Evolutionary conservation across 2,329 filamentous ascomycete species (phyloP).

Genomic region (Phyllosticta citribraziliensis): DNA sequence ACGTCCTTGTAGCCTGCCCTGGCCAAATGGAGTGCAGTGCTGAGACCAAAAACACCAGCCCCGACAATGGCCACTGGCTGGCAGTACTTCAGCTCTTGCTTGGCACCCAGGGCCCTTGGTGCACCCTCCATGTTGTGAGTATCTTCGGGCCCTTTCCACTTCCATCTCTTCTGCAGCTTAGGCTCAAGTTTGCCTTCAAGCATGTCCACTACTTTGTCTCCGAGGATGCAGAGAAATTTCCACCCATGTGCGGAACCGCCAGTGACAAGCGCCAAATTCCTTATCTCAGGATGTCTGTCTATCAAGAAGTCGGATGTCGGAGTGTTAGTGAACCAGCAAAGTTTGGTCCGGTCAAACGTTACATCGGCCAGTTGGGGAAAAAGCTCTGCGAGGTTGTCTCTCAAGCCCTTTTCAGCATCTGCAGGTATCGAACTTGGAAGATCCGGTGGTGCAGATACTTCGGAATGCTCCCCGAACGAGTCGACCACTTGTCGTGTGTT

Average conservation of each 20-base stretch:
- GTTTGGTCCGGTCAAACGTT: conserved; percentile 37
- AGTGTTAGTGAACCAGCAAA: conserved; percentile 50
- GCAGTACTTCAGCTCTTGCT: conserved; percentile 8
- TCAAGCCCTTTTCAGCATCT: conserved; percentile 1
- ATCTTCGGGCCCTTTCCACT: conserved; percentile 3
- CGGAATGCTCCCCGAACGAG: neutral
- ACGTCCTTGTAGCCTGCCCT: conserved; percentile 18
- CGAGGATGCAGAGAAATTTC: conserved; percentile 51
- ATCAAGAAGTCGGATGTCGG: conserved; percentile 47
- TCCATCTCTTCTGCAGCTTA: conserved; percentile 7
- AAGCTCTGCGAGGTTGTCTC: conserved; percentile 6
- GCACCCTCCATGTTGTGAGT: conserved; percentile 10
- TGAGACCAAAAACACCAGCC: conserved; percentile 28
- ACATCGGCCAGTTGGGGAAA: conserved; percentile 21
- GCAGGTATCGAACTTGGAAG: conserved; percentile 6
- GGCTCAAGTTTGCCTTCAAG: conserved; percentile 5
- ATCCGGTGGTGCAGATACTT: conserved; percentile 3
- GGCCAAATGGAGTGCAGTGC: conserved; percentile 30
- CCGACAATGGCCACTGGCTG: conserved; percentile 20
- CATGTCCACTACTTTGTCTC: conserved; percentile 42
- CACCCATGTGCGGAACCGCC: conserved; percentile 54
- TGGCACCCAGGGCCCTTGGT: conserved; percentile 1
- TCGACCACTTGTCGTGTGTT: conserved; percentile 1
- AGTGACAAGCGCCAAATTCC: conserved; percentile 46
- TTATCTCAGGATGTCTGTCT: conserved; percentile 39